Percentiles rank a stretch among this genome's conserved stretches.
Conservation (phyloP, 78 protist genomes). For the Corallochytrium limacisporum region DNA sequence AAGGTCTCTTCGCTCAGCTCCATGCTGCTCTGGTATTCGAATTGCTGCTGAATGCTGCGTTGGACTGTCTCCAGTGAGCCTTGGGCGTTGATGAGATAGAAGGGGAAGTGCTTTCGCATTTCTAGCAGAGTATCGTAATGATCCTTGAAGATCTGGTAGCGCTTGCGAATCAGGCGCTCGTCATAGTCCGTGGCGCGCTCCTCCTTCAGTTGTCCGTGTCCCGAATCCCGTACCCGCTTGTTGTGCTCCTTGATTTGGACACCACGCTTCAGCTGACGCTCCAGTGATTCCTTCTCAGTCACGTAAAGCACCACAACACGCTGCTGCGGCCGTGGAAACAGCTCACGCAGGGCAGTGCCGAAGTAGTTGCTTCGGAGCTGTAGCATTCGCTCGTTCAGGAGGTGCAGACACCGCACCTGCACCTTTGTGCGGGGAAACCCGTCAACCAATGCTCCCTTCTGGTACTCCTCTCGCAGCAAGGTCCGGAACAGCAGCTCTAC, state of each 20-base stretch:
- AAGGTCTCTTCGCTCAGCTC: conserved; percentile 18
- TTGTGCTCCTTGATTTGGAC: conserved; percentile 25
- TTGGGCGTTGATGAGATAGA: conserved; percentile 36
- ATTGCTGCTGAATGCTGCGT: neutral
- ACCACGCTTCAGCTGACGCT: conserved; percentile 50
- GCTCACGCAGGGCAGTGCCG: conserved; percentile 19
- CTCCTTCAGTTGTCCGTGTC: conserved; percentile 9
- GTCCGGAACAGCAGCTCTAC: conserved; percentile 22
- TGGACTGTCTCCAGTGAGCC: conserved; percentile 24
- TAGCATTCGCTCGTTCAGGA: conserved; percentile 43
- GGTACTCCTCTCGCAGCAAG: conserved; percentile 25
- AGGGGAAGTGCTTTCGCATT: conserved; percentile 47
- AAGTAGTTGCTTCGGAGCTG: conserved; percentile 14
- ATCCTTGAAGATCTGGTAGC: conserved; percentile 44
- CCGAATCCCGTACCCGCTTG: conserved; percentile 1
- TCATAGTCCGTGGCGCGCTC: conserved; percentile 44
- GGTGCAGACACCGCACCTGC: conserved; percentile 37
- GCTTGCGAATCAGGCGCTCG: neutral
- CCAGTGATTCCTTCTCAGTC: conserved; percentile 36
- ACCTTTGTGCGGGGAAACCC: conserved; percentile 59
- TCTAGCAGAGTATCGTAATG: conserved; percentile 41
- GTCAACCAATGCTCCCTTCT: conserved; percentile 42
- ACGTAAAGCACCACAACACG: conserved; percentile 47
- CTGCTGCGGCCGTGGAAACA: conserved; percentile 40
- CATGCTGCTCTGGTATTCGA: neutral